These are phyloP conservation scores for Strigomonas oncopelti DNA, from an alignment of 208 protist species.

Conservation along the genomic window DNA sequence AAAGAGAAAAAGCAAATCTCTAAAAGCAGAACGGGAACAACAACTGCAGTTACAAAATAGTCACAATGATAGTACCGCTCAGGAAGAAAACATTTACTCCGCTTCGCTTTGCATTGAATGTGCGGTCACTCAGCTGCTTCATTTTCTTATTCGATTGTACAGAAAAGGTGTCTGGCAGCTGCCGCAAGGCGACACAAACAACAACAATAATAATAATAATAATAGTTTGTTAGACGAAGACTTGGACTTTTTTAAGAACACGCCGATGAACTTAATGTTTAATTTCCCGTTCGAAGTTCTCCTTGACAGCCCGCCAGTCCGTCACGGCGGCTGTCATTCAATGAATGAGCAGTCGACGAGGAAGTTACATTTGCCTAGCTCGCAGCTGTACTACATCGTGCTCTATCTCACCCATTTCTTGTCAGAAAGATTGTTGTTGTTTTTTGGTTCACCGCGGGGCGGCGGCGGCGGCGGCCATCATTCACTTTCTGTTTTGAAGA, in stretches of 20 bases:
- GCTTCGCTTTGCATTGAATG: too few relatives aligned
- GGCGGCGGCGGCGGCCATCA: too few relatives aligned
- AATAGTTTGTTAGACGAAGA: too few relatives aligned
- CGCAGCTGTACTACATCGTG: not conserved
- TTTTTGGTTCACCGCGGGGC: too few relatives aligned
- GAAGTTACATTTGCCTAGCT: not conserved
- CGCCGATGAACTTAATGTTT: not conserved
- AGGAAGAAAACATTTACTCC: not conserved
- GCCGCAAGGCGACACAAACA: not conserved
- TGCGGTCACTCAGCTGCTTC: not conserved
- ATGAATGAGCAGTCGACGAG: not conserved
- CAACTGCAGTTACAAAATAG: not conserved
- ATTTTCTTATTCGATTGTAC: not conserved
- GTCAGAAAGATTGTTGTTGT: not conserved
- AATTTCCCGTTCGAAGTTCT: too few relatives aligned
- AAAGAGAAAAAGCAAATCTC: too few relatives aligned
- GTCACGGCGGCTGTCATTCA: too few relatives aligned
- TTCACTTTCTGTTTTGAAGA: too few relatives aligned
- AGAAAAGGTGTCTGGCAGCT: not conserved
- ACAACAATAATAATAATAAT: conserved; percentile 4
- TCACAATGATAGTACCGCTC: not conserved
- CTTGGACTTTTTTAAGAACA: too few relatives aligned
- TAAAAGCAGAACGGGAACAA: too few relatives aligned
- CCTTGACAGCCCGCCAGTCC: too few relatives aligned
- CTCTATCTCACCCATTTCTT: not conserved